phyloP scores from a whole-genome alignment of 2,329 filamentous ascomycete species.

The Phaeosphaeriaceae sp. region DNA sequence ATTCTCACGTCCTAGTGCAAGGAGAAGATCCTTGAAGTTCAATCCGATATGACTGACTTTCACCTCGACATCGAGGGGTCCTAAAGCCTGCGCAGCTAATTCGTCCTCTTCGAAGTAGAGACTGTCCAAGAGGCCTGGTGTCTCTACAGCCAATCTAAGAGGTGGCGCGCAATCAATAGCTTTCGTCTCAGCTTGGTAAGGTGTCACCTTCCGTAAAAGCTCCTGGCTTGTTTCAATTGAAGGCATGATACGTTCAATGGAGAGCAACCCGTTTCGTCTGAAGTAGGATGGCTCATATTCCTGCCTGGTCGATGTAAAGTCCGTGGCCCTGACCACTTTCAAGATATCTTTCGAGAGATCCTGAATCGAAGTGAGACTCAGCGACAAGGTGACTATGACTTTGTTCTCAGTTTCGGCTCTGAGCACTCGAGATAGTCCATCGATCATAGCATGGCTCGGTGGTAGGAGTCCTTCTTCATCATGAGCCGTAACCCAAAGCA shows the following conservation, averaged over 20 bases:
- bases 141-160: constrained; percentile 18
- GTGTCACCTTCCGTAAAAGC: neutral
- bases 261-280: no score
- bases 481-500: constrained; percentile 9
- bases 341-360: neutral
- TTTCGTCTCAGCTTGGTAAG: neutral
- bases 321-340: neutral
- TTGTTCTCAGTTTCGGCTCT: constrained; percentile 8
- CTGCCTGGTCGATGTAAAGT: no score
- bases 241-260: no score
- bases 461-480: neutral
- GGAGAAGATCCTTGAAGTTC: neutral
- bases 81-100: neutral
- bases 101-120: constrained; percentile 6
- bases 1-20: neutral
- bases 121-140: constrained; percentile 13
- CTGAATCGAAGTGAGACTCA: neutral
- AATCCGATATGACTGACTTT: neutral
- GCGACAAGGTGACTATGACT: constrained; percentile 6
- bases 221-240: no score
- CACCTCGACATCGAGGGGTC: constrained; percentile 12
- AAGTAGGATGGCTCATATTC: no score
- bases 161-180: constrained; percentile 2
- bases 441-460: constrained; percentile 2
- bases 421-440: constrained; percentile 10